phyloP scores from a whole-genome alignment of 129 eudicot genomes.

The sunflower (Helianthus annuus) region DNA sequence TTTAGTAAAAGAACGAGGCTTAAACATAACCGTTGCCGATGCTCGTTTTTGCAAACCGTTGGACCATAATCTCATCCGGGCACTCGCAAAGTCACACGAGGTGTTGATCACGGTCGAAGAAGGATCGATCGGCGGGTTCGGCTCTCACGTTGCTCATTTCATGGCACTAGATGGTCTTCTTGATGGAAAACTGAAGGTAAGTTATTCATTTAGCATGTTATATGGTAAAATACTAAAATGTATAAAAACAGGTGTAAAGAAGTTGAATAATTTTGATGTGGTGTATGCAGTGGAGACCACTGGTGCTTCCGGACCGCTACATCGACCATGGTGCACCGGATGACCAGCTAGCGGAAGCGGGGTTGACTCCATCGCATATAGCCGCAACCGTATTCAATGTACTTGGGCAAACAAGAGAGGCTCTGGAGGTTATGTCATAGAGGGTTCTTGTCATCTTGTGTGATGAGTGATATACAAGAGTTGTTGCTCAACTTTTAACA shows the following conservation, averaged over 20 bases:
- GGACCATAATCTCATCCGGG: constrained; percentile 70
- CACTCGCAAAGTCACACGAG: constrained; percentile 80
- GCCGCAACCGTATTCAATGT: constrained; percentile 87
- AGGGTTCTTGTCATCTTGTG: background rate
- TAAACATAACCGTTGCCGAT: constrained; percentile 84
- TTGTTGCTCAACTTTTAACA: constrained; percentile 20
- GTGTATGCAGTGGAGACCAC: constrained; percentile 87
- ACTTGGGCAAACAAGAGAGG: constrained; percentile 86
- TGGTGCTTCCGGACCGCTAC: constrained; percentile 92
- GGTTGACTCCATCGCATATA: constrained; percentile 84
- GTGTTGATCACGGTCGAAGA: constrained; percentile 90
- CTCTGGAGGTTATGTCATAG: constrained; percentile 80
- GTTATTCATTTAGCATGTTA: background rate
- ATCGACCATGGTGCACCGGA: constrained; percentile 91
- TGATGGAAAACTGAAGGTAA: constrained; percentile 80
- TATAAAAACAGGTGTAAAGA: background rate
- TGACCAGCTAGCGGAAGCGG: constrained; percentile 81
- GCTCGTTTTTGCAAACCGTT: constrained; percentile 97
- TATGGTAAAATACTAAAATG: background rate
- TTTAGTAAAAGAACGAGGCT: constrained; percentile 53
- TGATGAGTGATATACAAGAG: constrained; percentile 15
- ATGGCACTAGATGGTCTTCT: constrained; percentile 90
- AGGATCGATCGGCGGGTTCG: constrained; percentile 95
- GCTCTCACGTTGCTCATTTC: constrained; percentile 89
- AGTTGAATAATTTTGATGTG: background rate